Evolutionary conservation across 2,329 filamentous ascomycete species (phyloP), one percentile per base, ranked within the genome.

Genomic region (Septoria linicola): DNA sequence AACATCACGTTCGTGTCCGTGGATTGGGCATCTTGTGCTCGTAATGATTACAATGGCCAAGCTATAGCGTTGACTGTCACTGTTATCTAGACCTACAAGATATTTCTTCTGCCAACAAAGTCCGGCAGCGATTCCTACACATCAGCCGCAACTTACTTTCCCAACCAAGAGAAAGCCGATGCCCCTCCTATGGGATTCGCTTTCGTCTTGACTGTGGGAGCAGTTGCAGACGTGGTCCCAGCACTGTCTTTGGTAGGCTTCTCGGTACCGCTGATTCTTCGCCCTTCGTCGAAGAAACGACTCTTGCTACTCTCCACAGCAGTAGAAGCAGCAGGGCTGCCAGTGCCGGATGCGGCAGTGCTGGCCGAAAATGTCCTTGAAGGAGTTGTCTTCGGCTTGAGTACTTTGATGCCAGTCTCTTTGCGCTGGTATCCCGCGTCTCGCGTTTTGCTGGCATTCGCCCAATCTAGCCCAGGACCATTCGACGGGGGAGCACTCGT

Each of bases 141-240:
- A 27, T n/a, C 11, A 8, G 14, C 19, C 16, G 14, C 19, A 27
- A 20, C 21, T 36, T 19, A 47, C 23, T 47, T 47, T 2, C 34
- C 44, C 46, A 49, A 36, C 91, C 91, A 97, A 10, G 88, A 85
- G 73, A 97, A 97, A 2, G 92, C 92, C 52, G 89, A 93, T 11
- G 88, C 92, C n/a, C 88, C 88, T 7, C 92, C 92, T 14, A 96
- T 81, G 0, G 93, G 92, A 65, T 97, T 97, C 14, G 44, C 44
- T 47, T 68, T 67, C 36, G 61, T 66, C 61, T 68, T 69, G 11
- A 59, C 46, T n/a, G 49, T 43, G 16, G 48, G 41, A 10, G 42
- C 42, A n/a, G 42, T 41, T 14, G 45, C 45, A n/a, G 50, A 73
- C 44, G 51, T 48, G 11, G 25, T 49, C 16, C 25, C 54, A 30